Percentiles rank a stretch among this genome's conserved stretches.
Conservation (phyloP, 176 grass and related monocot species). For the Eleusine coracana region DNA sequence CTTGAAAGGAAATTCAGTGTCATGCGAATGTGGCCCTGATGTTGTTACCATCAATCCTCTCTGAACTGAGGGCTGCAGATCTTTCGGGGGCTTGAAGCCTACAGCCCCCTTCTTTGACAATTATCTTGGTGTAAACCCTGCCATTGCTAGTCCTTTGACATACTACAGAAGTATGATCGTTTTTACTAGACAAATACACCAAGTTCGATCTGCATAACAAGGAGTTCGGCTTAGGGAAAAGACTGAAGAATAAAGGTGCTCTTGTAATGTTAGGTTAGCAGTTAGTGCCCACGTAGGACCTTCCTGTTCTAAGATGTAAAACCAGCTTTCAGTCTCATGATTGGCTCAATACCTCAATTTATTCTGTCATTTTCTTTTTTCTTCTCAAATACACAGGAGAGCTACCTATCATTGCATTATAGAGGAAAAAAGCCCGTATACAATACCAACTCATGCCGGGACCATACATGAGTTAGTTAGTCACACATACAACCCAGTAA, state of each 20-base stretch:
- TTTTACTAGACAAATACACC: neutral
- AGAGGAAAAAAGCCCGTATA: too few relatives aligned
- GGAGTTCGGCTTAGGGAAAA: neutral
- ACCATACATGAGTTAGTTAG: too few relatives aligned
- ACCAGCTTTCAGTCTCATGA: neutral
- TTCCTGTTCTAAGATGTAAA: neutral
- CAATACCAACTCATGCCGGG: too few relatives aligned
- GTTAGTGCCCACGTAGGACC: neutral
- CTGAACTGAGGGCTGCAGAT: neutral
- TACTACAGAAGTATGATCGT: neutral
- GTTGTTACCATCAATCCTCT: neutral
- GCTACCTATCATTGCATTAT: too few relatives aligned
- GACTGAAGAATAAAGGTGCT: neutral
- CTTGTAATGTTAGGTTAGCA: neutral
- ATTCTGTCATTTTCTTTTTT: neutral
- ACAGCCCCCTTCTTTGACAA: neutral
- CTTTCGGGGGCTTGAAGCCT: too few relatives aligned
- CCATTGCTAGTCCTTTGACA: neutral
- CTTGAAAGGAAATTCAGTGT: conserved; percentile 2
- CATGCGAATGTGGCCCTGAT: neutral
- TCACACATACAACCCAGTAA: too few relatives aligned
- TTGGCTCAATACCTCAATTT: neutral
- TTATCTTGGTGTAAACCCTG: conserved; percentile 1
- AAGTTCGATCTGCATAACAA: neutral
- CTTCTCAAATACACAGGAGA: too few relatives aligned